Percentiles rank a stretch among this genome's conserved stretches.
phyloP scores from a whole-genome alignment of 768 basidiomycete genomes.

The Leccinum imitatum region DNA sequence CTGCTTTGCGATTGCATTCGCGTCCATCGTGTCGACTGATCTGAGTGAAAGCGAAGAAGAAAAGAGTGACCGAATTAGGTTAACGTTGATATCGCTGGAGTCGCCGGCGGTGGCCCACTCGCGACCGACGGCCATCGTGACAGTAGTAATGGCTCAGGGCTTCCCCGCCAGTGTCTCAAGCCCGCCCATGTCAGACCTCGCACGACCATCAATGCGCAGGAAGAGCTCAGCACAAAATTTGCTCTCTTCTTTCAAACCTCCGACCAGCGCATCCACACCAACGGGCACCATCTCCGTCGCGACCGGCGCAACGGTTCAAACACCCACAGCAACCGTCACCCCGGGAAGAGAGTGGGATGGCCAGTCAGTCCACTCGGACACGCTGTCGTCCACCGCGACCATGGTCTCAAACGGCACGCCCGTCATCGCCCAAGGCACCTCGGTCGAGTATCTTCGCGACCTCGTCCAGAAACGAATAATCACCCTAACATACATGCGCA shows the following conservation, averaged over 20 bases:
- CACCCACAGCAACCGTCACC: constrained; percentile 39
- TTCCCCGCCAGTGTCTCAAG: constrained; percentile 24
- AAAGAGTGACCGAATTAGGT: constrained; percentile 20
- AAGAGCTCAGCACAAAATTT: constrained; percentile 87
- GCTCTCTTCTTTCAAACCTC: constrained; percentile 65
- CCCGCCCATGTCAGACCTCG: constrained; percentile 29
- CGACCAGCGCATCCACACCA: constrained; percentile 24
- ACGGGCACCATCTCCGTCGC: constrained; percentile 37
- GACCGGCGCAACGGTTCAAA: constrained; percentile 35
- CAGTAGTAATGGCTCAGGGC: constrained; percentile 12
- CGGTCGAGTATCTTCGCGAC: constrained; percentile 76
- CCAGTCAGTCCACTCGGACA: constrained; percentile 60
- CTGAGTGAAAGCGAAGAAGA: not conserved
- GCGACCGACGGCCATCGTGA: not conserved
- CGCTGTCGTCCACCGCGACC: constrained; percentile 38
- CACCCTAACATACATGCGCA: constrained; percentile 82
- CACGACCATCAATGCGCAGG: constrained; percentile 69
- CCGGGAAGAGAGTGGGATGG: constrained; percentile 67
- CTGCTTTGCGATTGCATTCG: constrained; percentile 71
- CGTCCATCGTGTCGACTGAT: constrained; percentile 60
- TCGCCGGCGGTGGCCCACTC: constrained; percentile 9
- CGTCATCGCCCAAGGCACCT: constrained; percentile 55
- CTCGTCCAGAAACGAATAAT: constrained; percentile 81
- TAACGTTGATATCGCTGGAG: not conserved
- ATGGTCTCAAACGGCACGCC: constrained; percentile 37